Base-by-base conservation (phyloP, 2,329 filamentous ascomycete genomes). In the Fusarium concolor region DNA sequence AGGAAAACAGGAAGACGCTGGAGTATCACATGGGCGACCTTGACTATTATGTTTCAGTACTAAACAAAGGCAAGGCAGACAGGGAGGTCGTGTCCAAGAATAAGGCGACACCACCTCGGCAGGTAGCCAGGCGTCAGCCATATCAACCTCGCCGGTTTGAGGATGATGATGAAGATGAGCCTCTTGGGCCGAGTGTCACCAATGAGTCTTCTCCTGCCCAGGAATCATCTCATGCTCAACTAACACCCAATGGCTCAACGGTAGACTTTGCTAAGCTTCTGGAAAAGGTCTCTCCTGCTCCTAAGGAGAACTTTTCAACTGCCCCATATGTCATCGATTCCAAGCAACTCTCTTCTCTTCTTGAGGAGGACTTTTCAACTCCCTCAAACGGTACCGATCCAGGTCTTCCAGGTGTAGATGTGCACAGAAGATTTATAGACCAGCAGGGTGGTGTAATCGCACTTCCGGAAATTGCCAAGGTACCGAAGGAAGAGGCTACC, bases 1-100 rank as follows among this genome's bases (percentile, higher is more conserved):
- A 58, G 9, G 53, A 62, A 14, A 44, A 67, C 8, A 51, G 45
- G 14, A 75, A 72, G 53, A 76, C 73, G 3, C 59, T 74, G 7
- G 75, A 79, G 14, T 15, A 65, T 3, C 76, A 78, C 52, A 24
- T 54, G 58, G 77, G 77, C 2, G 53, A 76, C 35, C 54, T 78
- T 31, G 28, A 38, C 3, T 28, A 53, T 10, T 71, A 24, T 26
- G 43, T 33, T 4, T 10, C 10, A 5, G 38, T 41, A n/a, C 20
- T 33, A 5, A 20, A 54, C 3, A 42, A 43, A n/a, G 26, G 38
- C 4, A 24, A 54, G 5, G 49, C 44, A 24, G 22, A 24, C 28
- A 62, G n/a, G 29, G 22, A 22, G 14, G 17, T 20, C 20, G 35
- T 15, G 35, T 3, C 9, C 11, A 43, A n/a, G 18, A 20, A 17